Evolutionary conservation across 208 protist genomes (phyloP), one percentile per base, ranked within the genome.

Genomic region (Trypanosoma avium): DNA sequence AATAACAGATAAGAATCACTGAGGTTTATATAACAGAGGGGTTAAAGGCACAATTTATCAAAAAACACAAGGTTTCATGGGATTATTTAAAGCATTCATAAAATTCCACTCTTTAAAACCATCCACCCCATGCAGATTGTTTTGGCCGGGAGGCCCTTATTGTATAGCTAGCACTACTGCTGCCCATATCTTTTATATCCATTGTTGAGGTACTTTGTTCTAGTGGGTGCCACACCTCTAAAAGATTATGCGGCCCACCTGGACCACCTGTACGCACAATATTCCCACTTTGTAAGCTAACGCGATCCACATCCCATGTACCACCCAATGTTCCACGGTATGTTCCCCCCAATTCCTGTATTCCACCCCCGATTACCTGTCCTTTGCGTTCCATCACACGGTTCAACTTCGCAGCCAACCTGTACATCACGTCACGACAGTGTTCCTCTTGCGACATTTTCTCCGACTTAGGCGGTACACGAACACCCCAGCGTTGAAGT

Each of bases 401-500:
- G 24, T 17, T 3, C 40, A 77, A 61, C 45, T 71, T 70, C 15
- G 66, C 3, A 21, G 70, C 65, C 8, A 83, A 59, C 5, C 67
- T 63, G 42, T 73, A 58, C 6, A 76, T 47, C n/a, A 83, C 50
- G 17, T 70, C 68, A 12, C 70, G 65, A 56, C 57, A 59, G 72
- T 76, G 68, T 36, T 78, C 77, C 7, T 69, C 62, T 21, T 75
- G 59, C 1, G 67, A 29, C 13, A 71, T 30, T 50, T 54, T 35
- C 21, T 47, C 35, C 9, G 21, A 24, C 13, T 66, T 65, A 5
- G 56, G 67, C 9, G 68, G 53, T 2, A 64, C 47, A 4, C 30
- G 21, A 27, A 75, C 59, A 43, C 27, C 63, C 70, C 73, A 84
- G 38, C 71, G 68, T 53, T 72, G n/a, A 17, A 75, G 61, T 47